Percentiles rank a stretch among this genome's conserved stretches.
phyloP scores from a whole-genome alignment of 2,329 filamentous ascomycete species.

The Botrytis sinoallii region DNA sequence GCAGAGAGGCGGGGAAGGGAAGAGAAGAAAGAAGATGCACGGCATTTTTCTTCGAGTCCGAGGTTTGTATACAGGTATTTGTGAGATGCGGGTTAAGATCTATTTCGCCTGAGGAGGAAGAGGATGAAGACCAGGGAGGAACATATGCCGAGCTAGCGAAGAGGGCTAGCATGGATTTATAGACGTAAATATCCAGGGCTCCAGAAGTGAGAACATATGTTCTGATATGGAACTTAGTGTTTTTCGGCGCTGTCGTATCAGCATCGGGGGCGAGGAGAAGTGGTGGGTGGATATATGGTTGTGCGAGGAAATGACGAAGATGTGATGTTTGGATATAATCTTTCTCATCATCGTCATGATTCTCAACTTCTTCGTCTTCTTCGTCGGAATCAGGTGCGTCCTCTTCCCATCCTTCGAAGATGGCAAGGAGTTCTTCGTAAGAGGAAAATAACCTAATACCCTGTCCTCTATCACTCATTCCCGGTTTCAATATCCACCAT shows the following conservation, averaged over 20 bases:
- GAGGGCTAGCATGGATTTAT: constrained; percentile 86
- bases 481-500: constrained; percentile 98
- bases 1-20: constrained; percentile 34
- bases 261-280: constrained; percentile 54
- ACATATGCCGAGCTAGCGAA: constrained; percentile 76
- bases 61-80: constrained; percentile 85
- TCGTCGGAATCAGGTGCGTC: constrained; percentile 63
- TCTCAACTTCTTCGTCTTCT: constrained; percentile 47
- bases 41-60: constrained; percentile 53
- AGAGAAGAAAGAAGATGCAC: constrained; percentile 77
- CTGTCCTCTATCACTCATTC: constrained; percentile 95
- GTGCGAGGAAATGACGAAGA: constrained; percentile 91
- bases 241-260: constrained; percentile 41
- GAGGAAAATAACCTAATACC: constrained; percentile 87
- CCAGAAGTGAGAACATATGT: constrained; percentile 85
- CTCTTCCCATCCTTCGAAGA: constrained; percentile 90
- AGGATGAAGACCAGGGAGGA: constrained; percentile 51
- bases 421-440: constrained; percentile 75
- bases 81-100: constrained; percentile 78
- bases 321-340: constrained; percentile 75
- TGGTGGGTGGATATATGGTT: constrained; percentile 90
- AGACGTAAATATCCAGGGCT: constrained; percentile 78
- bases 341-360: constrained; percentile 48
- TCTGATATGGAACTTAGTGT: constrained; percentile 90
- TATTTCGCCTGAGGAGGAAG: constrained; percentile 22